phyloP scores from a whole-genome alignment of 192 early-diverging fungal species.

The Radiomyces spectabilis region DNA sequence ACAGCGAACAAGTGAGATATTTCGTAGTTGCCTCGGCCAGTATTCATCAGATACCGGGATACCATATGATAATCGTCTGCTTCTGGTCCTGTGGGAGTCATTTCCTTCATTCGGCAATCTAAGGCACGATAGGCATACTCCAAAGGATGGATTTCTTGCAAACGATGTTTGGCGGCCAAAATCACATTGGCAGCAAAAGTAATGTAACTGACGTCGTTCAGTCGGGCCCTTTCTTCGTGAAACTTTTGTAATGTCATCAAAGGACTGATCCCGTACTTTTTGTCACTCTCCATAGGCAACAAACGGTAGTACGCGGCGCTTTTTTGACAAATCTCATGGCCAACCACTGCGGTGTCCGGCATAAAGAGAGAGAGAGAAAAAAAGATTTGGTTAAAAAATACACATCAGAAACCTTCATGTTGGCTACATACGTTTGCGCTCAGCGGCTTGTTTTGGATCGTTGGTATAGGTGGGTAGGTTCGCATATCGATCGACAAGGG shows the following conservation, averaged over 20 bases:
- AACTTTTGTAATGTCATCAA: constrained; percentile 26
- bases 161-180: constrained; percentile 22
- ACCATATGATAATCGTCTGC: constrained; percentile 8
- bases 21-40: constrained; percentile 13
- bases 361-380: not conserved
- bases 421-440: too few species aligned
- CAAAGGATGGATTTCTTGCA: constrained; percentile 9
- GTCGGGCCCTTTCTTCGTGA: not conserved
- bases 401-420: too few species aligned
- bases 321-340: not conserved
- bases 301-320: constrained; percentile 54
- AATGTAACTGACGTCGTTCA: constrained; percentile 16
- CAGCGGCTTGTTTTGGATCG: too few species aligned
- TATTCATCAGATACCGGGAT: constrained; percentile 17
- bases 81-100: constrained; percentile 3
- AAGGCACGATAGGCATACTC: constrained; percentile 25
- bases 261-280: constrained; percentile 36
- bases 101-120: constrained; percentile 8
- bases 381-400: not conserved
- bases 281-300: constrained; percentile 54
- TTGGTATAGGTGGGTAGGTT: too few species aligned
- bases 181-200: constrained; percentile 23
- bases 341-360: not conserved
- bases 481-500: constrained; percentile 23
- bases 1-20: constrained; percentile 46